These are phyloP conservation scores for Lenwebbia sp. DNA, from an alignment of 345 rosid genomes.

Conservation along the genomic window DNA sequence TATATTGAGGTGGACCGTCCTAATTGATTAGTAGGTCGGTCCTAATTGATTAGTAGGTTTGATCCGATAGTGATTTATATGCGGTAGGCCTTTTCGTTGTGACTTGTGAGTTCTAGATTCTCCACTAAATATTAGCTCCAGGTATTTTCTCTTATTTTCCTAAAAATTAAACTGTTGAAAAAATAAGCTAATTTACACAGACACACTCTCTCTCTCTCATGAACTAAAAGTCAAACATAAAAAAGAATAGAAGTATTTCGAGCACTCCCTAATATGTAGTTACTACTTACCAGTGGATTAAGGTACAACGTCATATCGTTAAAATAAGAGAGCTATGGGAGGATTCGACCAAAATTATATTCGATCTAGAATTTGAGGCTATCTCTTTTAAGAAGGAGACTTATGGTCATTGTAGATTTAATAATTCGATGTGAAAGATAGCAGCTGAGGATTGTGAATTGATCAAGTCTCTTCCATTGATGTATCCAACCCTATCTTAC, in stretches of 20 bases:
- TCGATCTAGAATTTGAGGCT: background rate
- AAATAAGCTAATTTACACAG: background rate
- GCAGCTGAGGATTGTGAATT: background rate
- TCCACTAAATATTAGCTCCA: background rate
- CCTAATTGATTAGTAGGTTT: background rate
- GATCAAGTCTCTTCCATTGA: background rate
- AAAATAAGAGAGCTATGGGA: background rate
- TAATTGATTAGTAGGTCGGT: background rate
- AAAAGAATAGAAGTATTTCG: background rate
- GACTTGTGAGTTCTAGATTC: background rate
- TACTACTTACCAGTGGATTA: background rate
- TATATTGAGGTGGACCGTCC: background rate
- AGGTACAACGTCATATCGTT: background rate
- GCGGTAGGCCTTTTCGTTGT: background rate
- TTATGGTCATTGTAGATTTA: background rate
- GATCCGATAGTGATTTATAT: background rate
- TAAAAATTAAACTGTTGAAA: background rate
- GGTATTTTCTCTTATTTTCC: background rate
- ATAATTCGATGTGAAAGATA: background rate
- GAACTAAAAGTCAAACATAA: background rate
- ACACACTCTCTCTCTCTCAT: no score
- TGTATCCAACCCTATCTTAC: background rate
- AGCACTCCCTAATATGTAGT: background rate
- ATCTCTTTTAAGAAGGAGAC: background rate
- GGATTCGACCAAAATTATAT: background rate